Evolutionary conservation across 2,329 filamentous ascomycete species (phyloP), one percentile per base, ranked within the genome.

Genomic region (Mycocentrospora acerina): DNA sequence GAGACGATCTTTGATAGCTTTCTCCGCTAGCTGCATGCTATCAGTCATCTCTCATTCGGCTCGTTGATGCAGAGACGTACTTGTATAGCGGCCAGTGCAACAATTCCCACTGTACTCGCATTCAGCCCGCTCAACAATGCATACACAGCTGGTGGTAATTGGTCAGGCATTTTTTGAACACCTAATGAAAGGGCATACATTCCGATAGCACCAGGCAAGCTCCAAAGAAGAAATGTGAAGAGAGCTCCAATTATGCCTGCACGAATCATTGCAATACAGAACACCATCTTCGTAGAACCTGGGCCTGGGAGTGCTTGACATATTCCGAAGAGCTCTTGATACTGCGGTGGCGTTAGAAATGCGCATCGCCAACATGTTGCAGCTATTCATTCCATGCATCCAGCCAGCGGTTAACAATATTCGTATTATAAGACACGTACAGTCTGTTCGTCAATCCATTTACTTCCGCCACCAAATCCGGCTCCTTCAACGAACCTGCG

Each of bases 51-150:
- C 9, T 13, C 12, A 4, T 11, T 16, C 3, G 6, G 2, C 4
- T n/a, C 10, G 24, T 3, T 3, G n/a, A 4, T 5, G 11, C 29
- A 4, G 26, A 14, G 7, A 34, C 36, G 7, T 33, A 40, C 41
- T 51, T 72, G 69, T 13, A 87, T 80, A 0, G 83, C 85, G 1
- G 86, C 84, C 0, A 88, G 68, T 0, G 83, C 81, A 38, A 89
- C 81, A 18, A 89, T 79, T 0, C 86, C 86, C 0, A 89, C 85
- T 0, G 83, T 86, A 0, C 83, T 79, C 0, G 84, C 78, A 53
- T 89, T 89, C 4, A 90, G 71, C 0, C 86, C 86, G 0, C 82
- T 86, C 0, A 90, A 71, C 0, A 89, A 70, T 0, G 84, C 83
- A 53, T 88, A 89, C 0, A 80, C 84, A 0, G 79, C 73, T 0